These are phyloP conservation scores for Ceratocystis variospora DNA, from an alignment of 2,329 filamentous ascomycete genomes.

Conservation along the genomic window DNA sequence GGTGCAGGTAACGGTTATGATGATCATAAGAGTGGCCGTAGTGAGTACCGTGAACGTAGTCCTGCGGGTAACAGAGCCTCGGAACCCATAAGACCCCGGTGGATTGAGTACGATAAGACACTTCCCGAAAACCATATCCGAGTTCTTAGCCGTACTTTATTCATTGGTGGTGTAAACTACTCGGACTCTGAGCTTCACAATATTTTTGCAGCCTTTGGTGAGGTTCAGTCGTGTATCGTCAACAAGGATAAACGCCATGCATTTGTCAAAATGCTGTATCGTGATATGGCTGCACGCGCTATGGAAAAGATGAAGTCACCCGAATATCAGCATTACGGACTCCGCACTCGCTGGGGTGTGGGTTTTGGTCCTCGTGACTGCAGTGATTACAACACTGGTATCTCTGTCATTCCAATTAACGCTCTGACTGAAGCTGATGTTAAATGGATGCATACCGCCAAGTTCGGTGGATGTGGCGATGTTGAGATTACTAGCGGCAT, in stretches of 20 bases:
- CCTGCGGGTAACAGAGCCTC: conserved; percentile 31
- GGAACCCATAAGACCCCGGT: conserved; percentile 28
- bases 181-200: conserved; percentile 68
- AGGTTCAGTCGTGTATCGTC: conserved; percentile 93
- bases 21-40: conserved; percentile 26
- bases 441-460: conserved; percentile 92
- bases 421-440: conserved; percentile 90
- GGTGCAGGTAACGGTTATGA: conserved; percentile 24
- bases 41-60: conserved; percentile 55
- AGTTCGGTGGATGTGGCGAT: conserved; percentile 85
- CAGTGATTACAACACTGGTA: conserved; percentile 82
- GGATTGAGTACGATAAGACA: conserved; percentile 62
- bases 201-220: conserved; percentile 69
- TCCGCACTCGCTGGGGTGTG: conserved; percentile 90
- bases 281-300: conserved; percentile 67
- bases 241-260: conserved; percentile 97
- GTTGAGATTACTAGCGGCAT: conserved; percentile 65
- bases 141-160: conserved; percentile 85
- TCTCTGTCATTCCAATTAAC: conserved; percentile 85
- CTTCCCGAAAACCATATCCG: conserved; percentile 71
- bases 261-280: conserved; percentile 96
- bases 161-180: conserved; percentile 86
- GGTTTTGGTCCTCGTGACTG: conserved; percentile 95
- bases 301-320: conserved; percentile 67
- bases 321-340: conserved; percentile 54